Evolutionary conservation across 2,329 filamentous ascomycete species (phyloP).

Genomic region (Knoxdaviesia capensis): DNA sequence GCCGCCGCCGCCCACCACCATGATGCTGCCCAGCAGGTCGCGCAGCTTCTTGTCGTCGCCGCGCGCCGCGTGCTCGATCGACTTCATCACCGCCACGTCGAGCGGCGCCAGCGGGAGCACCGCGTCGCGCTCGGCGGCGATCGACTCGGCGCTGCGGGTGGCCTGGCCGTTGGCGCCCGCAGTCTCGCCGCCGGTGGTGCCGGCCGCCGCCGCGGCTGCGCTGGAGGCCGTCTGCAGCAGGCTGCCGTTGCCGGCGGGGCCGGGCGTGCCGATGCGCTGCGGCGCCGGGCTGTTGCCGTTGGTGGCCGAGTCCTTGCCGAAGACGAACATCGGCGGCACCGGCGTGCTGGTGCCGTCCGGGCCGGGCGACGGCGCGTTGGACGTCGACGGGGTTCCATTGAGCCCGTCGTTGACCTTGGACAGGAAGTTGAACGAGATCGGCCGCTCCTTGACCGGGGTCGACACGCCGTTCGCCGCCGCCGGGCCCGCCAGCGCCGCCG

Average conservation of each 20-base stretch:
- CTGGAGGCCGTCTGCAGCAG: not conserved
- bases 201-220: slow-evolving; percentile 11
- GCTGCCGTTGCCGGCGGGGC: slow-evolving; percentile 10
- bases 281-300: slow-evolving; percentile 32
- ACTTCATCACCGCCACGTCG: slow-evolving; percentile 76
- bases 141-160: slow-evolving; percentile 26
- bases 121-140: slow-evolving; percentile 54
- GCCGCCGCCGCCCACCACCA: slow-evolving; percentile 72
- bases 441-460: slow-evolving; percentile 41
- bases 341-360: slow-evolving; percentile 61
- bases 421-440: slow-evolving; percentile 50
- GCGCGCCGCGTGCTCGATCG: slow-evolving; percentile 68
- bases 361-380: slow-evolving; percentile 69
- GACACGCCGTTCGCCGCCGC: slow-evolving; percentile 24
- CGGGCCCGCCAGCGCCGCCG: slow-evolving; percentile 21
- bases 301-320: slow-evolving; percentile 21
- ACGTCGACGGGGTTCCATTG: slow-evolving; percentile 64
- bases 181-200: slow-evolving; percentile 19
- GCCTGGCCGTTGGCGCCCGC: slow-evolving; percentile 5
- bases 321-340: slow-evolving; percentile 31
- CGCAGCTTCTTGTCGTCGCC: slow-evolving; percentile 84
- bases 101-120: slow-evolving; percentile 69
- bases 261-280: slow-evolving; percentile 25
- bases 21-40: slow-evolving; percentile 76
- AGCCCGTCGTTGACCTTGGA: slow-evolving; percentile 44